These are phyloP conservation scores for Penicillium sp. DNA, from an alignment of 2,329 filamentous ascomycete species.

Conservation along the genomic window DNA sequence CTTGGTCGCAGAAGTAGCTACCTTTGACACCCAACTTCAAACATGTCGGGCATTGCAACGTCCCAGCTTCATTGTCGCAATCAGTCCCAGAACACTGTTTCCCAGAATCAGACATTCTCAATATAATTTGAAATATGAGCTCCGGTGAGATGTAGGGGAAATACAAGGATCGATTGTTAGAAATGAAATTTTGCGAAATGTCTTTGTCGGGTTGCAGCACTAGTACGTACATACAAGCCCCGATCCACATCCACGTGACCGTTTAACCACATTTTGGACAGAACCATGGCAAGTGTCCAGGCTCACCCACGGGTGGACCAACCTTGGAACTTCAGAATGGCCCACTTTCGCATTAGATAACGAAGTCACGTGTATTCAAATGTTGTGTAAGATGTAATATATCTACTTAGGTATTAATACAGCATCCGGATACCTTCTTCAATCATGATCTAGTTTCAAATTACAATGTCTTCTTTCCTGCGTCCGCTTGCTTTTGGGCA, in stretches of 20 bases:
- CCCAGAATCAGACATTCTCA: constrained; percentile 5
- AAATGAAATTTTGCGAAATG: background rate
- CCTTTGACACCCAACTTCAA: constrained; percentile 74
- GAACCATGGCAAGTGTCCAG: background rate
- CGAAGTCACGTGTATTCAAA: background rate
- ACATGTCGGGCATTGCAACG: constrained; percentile 86
- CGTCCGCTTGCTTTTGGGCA: constrained; percentile 29
- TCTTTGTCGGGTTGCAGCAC: background rate
- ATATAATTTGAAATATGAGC: background rate
- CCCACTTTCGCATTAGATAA: background rate
- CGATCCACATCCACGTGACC: background rate
- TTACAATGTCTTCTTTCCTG: constrained; percentile 42
- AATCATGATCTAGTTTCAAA: constrained; percentile 1
- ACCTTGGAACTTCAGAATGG: too few species aligned
- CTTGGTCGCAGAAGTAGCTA: constrained; percentile 75
- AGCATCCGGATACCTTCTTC: constrained; percentile 15
- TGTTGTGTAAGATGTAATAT: background rate
- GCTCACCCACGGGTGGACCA: background rate
- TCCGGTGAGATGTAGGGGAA: background rate
- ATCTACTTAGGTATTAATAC: constrained; percentile 14
- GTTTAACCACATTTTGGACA: too few species aligned
- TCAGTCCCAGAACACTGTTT: constrained; percentile 65
- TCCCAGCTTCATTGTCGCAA: constrained; percentile 77
- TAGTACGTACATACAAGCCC: background rate
- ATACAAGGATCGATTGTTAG: background rate